Conservation (phyloP, 345 rosid species). For the Erodium maritimum region DNA sequence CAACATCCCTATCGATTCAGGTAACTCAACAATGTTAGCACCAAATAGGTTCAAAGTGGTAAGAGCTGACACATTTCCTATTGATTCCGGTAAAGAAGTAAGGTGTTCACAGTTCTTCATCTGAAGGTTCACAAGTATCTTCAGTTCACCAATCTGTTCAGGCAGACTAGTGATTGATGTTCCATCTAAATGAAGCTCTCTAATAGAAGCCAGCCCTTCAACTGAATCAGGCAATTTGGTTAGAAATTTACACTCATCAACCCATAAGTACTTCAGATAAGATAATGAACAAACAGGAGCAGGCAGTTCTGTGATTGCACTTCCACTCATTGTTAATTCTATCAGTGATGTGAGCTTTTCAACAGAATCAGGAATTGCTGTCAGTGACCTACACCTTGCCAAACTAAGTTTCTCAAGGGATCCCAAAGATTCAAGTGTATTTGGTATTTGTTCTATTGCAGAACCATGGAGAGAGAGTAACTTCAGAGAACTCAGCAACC, state of each 20-base stretch:
- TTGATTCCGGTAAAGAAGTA: slow-evolving; percentile 26
- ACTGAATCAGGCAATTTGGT: slow-evolving; percentile 34
- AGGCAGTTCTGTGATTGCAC: slow-evolving; percentile 27
- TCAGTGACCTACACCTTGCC: slow-evolving; percentile 18
- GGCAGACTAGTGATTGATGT: slow-evolving; percentile 27
- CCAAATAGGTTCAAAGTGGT: slow-evolving; percentile 15
- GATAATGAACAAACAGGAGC: slow-evolving; percentile 30
- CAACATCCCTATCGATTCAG: slow-evolving; percentile 36
- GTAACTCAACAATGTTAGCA: slow-evolving; percentile 25
- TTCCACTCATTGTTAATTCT: slow-evolving; percentile 6
- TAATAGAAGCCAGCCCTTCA: slow-evolving; percentile 24
- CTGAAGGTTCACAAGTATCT: slow-evolving; percentile 24
- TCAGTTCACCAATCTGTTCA: slow-evolving; percentile 26
- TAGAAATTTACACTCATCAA: slow-evolving; percentile 18
- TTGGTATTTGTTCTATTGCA: slow-evolving; percentile 27
- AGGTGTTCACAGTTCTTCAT: slow-evolving; percentile 15
- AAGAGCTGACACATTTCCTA: slow-evolving; percentile 26
- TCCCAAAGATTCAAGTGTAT: slow-evolving; percentile 20
- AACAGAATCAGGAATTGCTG: slow-evolving; percentile 24
- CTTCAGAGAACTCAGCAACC: slow-evolving; percentile 24
- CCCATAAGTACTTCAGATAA: slow-evolving; percentile 17
- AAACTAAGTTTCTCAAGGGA: slow-evolving; percentile 31
- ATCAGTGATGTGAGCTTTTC: slow-evolving; percentile 26
- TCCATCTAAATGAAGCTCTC: slow-evolving; percentile 11
- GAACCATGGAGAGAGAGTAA: slow-evolving; percentile 24